Percentiles rank a stretch among this genome's conserved stretches.
phyloP scores from a whole-genome alignment of 23 red algal genomes.

The Gracilaria vermiculophylla region DNA sequence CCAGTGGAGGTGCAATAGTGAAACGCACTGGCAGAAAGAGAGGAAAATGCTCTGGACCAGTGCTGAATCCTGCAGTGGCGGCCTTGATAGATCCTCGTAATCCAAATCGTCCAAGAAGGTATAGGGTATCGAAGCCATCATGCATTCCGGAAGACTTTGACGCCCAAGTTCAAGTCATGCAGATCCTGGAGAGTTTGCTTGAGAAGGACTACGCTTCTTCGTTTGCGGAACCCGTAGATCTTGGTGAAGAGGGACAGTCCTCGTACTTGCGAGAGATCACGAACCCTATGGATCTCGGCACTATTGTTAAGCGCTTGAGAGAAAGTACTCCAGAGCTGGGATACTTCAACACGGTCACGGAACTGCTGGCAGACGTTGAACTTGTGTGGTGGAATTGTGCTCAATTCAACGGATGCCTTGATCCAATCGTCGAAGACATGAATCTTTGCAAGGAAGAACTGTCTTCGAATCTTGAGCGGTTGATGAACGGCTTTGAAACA shows the following conservation, averaged over 20 bases:
- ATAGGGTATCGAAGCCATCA: not conserved
- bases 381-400: constrained; percentile 80
- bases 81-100: constrained; percentile 1
- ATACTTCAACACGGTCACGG: constrained; percentile 29
- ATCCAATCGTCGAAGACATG: constrained; percentile 15
- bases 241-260: constrained; percentile 9
- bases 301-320: constrained; percentile 50
- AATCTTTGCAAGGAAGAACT: not conserved
- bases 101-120: constrained; percentile 16
- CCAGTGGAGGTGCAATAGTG: not conserved
- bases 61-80: not conserved
- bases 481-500: not conserved
- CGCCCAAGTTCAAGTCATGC: constrained; percentile 16
- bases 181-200: constrained; percentile 25
- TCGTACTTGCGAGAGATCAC: constrained; percentile 40
- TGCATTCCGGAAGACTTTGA: constrained; percentile 25
- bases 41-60: not conserved
- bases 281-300: constrained; percentile 69
- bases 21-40: constrained; percentile 5
- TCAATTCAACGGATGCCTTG: constrained; percentile 48
- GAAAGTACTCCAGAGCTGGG: not conserved
- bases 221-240: constrained; percentile 57
- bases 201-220: constrained; percentile 7
- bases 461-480: not conserved
- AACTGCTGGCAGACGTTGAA: constrained; percentile 63